Evolutionary conservation across 805 yeast genomes (phyloP).

Genomic region (Zygosaccharomyces bisporus): DNA sequence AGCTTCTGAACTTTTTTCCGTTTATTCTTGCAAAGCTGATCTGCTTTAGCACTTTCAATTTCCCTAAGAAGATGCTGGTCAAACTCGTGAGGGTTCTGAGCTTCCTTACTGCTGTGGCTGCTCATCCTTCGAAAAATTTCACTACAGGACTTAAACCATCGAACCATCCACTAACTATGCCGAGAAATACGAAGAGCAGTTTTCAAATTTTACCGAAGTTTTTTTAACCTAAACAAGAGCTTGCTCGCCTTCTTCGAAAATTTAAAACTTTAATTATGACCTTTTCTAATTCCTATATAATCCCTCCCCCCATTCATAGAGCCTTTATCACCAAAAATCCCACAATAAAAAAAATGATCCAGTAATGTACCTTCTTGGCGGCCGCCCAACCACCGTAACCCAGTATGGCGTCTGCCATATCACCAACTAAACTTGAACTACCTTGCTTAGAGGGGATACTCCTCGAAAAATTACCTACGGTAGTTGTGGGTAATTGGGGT

Average conservation of each 20-base stretch:
- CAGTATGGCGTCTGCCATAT: constrained; percentile 19
- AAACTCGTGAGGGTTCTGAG: constrained; percentile 8
- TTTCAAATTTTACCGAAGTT: too few relatives aligned
- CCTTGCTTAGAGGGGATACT: constrained; percentile 7
- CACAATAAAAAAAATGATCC: constrained; percentile 9
- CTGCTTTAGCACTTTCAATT: constrained; percentile 12
- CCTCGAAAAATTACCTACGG: constrained; percentile 3
- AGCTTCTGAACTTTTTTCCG: constrained; percentile 14
- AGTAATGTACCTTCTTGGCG: constrained; percentile 12
- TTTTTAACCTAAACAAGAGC: background rate
- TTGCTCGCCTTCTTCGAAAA: background rate
- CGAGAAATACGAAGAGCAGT: too few relatives aligned
- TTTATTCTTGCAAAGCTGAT: constrained; percentile 10
- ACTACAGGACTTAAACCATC: background rate
- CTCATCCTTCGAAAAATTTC: constrained; percentile 3
- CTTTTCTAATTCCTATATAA: too few relatives aligned
- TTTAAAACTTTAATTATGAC: too few relatives aligned
- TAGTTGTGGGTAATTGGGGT: constrained; percentile 33
- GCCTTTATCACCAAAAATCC: background rate
- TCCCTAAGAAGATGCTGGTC: constrained; percentile 14
- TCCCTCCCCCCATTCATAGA: background rate
- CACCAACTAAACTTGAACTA: constrained; percentile 12
- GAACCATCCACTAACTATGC: constrained; percentile 1
- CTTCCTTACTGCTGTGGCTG: background rate
- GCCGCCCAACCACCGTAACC: constrained; percentile 32